Base-by-base conservation (phyloP, 148 eudicot species). In the Polygonum aviculare region DNA sequence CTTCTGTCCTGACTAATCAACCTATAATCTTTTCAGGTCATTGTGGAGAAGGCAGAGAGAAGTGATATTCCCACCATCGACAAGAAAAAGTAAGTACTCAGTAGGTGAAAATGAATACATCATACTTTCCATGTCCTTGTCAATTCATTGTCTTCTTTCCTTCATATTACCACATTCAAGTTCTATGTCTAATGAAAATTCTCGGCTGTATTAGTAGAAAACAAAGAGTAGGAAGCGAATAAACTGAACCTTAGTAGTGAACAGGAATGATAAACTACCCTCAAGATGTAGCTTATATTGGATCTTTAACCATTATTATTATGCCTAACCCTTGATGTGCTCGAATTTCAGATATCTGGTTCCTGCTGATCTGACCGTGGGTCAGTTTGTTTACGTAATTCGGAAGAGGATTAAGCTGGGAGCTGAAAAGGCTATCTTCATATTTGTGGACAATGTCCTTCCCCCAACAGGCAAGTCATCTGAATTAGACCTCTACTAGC, bases 1-100 rank as follows among this genome's bases (percentile, higher is more conserved):
- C 49, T 40, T 73, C 38, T 47, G 16, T 73, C 10, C 50, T 60
- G 36, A 60, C 11, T 44, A 54, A 54, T 54, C 60, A 54, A 18
- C 15, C 67, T 26, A 0, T 18, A 67, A 5, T 0, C 72, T 18
- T 62, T 6, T 40, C 72, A 91, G 96, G 96, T 91, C 77, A 91
- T 91, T 67, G 96, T 91, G 74, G 96, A 91, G 86, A 91, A 91
- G 82, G 96, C 93, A 4, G 96, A 89, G 83, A 83, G 88, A 85
- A 91, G 96, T 81, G 96, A 91, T 75, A 86, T 91, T 74, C 90
- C 96, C 7, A 89, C 86, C 74, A 91, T 91, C 12, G 96, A 91
- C 80, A 91, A 91, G 86, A 91, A 91, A 78, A 91, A 91, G 96
- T 91, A 85, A 82, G 89, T 76, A 40, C 47, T 39, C 26, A 57